These are phyloP conservation scores for Nematocida sp. DNA, from an alignment of 371 early-diverging fungal species.

Conservation along the genomic window DNA sequence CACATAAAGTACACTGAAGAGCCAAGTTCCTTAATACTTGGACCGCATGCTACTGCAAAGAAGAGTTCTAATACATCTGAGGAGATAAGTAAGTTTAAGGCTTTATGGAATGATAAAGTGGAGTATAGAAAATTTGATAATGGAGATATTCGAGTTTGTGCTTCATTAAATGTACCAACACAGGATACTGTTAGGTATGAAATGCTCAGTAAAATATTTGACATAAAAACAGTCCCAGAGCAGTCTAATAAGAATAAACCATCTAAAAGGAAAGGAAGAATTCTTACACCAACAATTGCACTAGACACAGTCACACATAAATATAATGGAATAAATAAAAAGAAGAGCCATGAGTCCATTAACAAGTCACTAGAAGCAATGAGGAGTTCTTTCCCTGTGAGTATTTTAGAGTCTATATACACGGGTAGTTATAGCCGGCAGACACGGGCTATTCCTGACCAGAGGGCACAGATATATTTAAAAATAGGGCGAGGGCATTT, in stretches of 20 bases:
- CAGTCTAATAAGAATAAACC: not conserved
- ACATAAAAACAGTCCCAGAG: conserved; percentile 5
- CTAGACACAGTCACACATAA: not conserved
- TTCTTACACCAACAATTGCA: conserved; percentile 31
- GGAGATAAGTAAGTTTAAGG: conserved; percentile 19
- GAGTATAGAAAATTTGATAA: conserved; percentile 47
- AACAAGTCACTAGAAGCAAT: conserved; percentile 3
- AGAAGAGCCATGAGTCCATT: conserved; percentile 1
- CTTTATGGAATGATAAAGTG: conserved; percentile 17
- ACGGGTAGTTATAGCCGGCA: conserved; percentile 22
- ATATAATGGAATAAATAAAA: conserved; percentile 11
- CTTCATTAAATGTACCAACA: not conserved
- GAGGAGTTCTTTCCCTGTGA: conserved; percentile 10
- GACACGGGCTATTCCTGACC: conserved; percentile 1
- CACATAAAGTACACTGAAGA: conserved; percentile 38
- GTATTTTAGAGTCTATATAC: not conserved
- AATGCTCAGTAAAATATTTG: conserved; percentile 29
- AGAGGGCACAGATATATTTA: conserved; percentile 10
- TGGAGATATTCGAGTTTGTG: conserved; percentile 49
- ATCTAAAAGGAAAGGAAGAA: conserved; percentile 8
- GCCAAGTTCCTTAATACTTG: not conserved
- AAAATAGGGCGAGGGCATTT: conserved; percentile 20
- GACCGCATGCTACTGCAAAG: conserved; percentile 1
- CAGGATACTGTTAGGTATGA: conserved; percentile 25
- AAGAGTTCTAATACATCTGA: not conserved